Evolutionary conservation across 805 yeast genomes (phyloP).

Genomic region (Barnettozyma botsteinii): DNA sequence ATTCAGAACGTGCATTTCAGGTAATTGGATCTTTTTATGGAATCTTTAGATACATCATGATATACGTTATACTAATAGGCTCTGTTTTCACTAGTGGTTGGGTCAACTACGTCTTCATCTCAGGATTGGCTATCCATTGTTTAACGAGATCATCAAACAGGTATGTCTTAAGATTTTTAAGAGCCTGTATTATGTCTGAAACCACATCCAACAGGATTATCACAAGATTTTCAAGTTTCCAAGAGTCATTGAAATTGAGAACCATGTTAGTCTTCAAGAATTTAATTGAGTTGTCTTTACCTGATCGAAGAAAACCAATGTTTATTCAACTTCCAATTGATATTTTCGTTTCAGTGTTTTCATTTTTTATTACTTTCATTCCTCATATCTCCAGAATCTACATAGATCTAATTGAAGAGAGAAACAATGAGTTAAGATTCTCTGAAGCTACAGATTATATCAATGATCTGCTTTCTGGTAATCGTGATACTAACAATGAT

Average conservation of each 20-base stretch:
- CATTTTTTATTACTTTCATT: background rate
- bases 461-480: background rate
- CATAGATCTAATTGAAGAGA: background rate
- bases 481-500: background rate
- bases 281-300: background rate
- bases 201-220: background rate
- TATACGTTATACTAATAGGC: background rate
- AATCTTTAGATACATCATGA: background rate
- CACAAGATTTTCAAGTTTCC: background rate
- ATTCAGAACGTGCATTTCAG: too few relatives aligned
- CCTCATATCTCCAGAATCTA: background rate
- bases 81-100: background rate
- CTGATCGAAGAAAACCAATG: background rate
- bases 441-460: background rate
- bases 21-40: background rate
- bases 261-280: background rate
- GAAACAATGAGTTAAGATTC: background rate
- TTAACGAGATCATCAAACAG: conserved; percentile 2
- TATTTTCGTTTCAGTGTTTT: background rate
- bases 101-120: background rate
- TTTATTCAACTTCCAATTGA: background rate
- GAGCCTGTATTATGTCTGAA: background rate
- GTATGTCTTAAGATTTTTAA: background rate
- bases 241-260: background rate
- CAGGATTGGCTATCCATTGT: background rate